phyloP scores from a whole-genome alignment of 805 yeast species.

The Yamadazyma tumulicola region DNA sequence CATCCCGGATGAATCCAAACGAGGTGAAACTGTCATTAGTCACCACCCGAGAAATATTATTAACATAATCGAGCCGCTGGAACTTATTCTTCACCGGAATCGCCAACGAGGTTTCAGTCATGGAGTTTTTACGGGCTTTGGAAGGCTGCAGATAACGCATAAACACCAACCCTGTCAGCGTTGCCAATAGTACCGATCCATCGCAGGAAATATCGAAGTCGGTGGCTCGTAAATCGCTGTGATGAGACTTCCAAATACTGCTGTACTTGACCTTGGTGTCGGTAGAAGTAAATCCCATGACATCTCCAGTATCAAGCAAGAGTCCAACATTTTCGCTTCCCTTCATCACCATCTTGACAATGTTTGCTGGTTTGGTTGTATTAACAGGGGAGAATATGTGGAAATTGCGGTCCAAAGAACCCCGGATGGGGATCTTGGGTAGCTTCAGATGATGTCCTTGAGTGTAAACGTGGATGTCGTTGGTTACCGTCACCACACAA shows the following conservation, averaged over 20 bases:
- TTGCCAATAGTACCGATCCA: conserved; percentile 67
- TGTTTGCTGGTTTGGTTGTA: conserved; percentile 38
- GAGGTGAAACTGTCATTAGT: conserved; percentile 66
- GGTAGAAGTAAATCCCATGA: conserved; percentile 37
- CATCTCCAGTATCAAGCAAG: conserved; percentile 58
- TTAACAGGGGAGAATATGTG: conserved; percentile 52
- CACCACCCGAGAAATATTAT: conserved; percentile 56
- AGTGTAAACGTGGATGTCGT: conserved; percentile 61
- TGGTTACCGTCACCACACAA: conserved; percentile 52
- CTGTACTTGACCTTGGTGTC: conserved; percentile 36
- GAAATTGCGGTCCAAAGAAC: conserved; percentile 41
- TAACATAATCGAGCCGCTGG: conserved; percentile 49
- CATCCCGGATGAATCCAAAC: conserved; percentile 66
- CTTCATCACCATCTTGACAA: conserved; percentile 29
- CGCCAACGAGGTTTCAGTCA: conserved; percentile 27
- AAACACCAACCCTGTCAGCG: conserved; percentile 67
- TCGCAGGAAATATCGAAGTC: conserved; percentile 69
- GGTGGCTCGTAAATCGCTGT: conserved; percentile 50
- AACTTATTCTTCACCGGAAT: conserved; percentile 45
- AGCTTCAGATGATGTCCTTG: conserved; percentile 54
- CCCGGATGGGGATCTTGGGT: conserved; percentile 36
- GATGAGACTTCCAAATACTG: conserved; percentile 62
- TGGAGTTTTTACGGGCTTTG: conserved; percentile 26
- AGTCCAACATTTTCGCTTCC: conserved; percentile 45
- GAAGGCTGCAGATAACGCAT: conserved; percentile 23